Evolutionary conservation across 345 rosid genomes (phyloP), one percentile per base, ranked within the genome.

Genomic region (Viola odorata): DNA sequence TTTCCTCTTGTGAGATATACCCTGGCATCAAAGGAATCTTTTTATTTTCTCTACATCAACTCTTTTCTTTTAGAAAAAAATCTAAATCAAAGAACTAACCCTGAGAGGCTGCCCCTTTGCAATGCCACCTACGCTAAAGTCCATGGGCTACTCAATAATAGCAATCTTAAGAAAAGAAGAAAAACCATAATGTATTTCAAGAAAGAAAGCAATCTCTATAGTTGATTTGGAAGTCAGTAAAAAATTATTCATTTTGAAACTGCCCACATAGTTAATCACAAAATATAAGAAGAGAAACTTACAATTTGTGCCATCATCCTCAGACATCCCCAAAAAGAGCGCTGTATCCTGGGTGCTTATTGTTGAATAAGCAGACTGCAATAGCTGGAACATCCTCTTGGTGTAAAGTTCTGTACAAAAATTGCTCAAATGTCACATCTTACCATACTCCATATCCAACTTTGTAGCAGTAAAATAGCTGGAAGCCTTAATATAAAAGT

Each of bases 281-380:
- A 7, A 44, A 13, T 16, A n/a, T 38, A 53, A 50, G 16, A 67
- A 16, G 47, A 42, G 66, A 66, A 71, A 41, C 99, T 81, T 84
- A 91, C 97, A 88, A 17, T 75, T 75, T 44, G 81, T 67, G 50
- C 88, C 89, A 76, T 86, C 87, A 36, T 84, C 89, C 75, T 90
- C 97, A 1, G 63, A 78, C 97, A 83, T 94, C 70, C 99, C 99
- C 44, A 90, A 81, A 82, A 88, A 90, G 57, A 66, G 87, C 7
- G 91, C 89, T 11, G 91, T 66, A 66, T 90, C 96, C 56, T 53
- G 74, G 69, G 83, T 68, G 67, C 91, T 81, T 56, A 94, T 81
- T 23, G 91, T 88, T 37, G 97, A 85, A 73, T 94, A 90, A 57
- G 99, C 96, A 78, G 95, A 88, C 8, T 70, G 67, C 68, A 94